A percentile compares a stretch with the other conserved stretches of the same genome.
Conservation (phyloP, 2,329 filamentous ascomycete genomes). For the Alternaria infectoria region DNA sequence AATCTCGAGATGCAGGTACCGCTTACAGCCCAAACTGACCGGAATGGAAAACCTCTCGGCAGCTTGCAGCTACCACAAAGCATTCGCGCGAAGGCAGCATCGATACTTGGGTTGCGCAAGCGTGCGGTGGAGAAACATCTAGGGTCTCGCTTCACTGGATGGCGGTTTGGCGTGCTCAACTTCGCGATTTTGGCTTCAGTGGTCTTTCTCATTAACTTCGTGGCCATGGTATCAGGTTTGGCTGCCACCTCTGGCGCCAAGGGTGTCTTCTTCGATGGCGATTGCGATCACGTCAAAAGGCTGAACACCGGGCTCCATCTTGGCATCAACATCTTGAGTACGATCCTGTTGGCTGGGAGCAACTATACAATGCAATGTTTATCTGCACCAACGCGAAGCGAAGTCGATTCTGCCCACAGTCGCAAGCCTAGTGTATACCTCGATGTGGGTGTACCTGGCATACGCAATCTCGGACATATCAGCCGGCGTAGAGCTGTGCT, state of each 20-base stretch:
- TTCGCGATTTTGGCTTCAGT: conserved; percentile 14
- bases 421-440: conserved; percentile 22
- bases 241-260: neutral
- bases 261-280: neutral
- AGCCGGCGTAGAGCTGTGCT: neutral
- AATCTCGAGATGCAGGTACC: neutral
- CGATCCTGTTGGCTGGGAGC: neutral
- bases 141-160: conserved; percentile 14
- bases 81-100: neutral
- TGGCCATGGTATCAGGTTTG: neutral
- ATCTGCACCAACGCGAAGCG: conserved; percentile 56
- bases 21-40: neutral
- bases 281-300: neutral
- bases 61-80: neutral
- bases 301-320: neutral
- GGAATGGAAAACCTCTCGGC: neutral
- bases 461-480: conserved; percentile 18
- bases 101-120: neutral
- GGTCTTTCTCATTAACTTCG: conserved; percentile 1
- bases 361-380: conserved; percentile 57
- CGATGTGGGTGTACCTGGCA: conserved; percentile 30
- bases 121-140: neutral
- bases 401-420: conserved; percentile 58
- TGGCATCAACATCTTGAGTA: neutral
- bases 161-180: conserved; percentile 22